Percentiles rank a stretch among this genome's conserved stretches.
Conservation (phyloP, 2,329 filamentous ascomycete genomes). For the Fusarium sp. region DNA sequence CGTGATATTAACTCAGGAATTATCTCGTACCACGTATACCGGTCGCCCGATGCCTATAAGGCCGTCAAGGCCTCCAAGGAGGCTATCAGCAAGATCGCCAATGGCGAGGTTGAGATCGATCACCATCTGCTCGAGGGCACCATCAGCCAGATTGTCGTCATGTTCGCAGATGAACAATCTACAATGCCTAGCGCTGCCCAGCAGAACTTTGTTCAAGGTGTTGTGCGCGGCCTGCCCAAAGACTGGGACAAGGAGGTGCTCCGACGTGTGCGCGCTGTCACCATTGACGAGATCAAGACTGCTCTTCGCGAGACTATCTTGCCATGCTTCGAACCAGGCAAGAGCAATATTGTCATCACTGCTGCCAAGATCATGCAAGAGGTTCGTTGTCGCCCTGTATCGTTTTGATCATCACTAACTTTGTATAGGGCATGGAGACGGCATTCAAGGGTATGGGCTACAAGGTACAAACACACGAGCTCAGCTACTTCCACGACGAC, state of each 20-base stretch:
- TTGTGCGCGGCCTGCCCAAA: constrained; percentile 79
- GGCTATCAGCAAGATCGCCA: constrained; percentile 80
- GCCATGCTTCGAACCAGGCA: constrained; percentile 83
- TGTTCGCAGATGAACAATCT: constrained; percentile 87
- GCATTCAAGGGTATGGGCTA: constrained; percentile 83
- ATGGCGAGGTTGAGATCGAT: constrained; percentile 80
- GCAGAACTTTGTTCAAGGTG: constrained; percentile 85
- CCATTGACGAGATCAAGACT: constrained; percentile 79
- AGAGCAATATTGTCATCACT: constrained; percentile 87
- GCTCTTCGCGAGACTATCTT: constrained; percentile 82
- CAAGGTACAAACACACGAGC: constrained; percentile 77
- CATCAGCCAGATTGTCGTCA: constrained; percentile 88
- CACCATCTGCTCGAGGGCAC: constrained; percentile 88
- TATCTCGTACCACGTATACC: constrained; percentile 87
- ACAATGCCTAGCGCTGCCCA: constrained; percentile 86
- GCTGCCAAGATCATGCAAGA: constrained; percentile 88
- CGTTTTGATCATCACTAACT: constrained; percentile 20
- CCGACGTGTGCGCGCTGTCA: constrained; percentile 81
- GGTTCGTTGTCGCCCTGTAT: constrained; percentile 64
- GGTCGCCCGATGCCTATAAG: constrained; percentile 89
- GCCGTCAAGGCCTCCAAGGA: constrained; percentile 83
- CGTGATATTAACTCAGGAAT: constrained; percentile 84
- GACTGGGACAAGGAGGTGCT: constrained; percentile 85
- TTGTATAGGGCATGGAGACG: constrained; percentile 75
- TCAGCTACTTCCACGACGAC: constrained; percentile 88